Percentiles rank a stretch among this genome's conserved stretches.
Conservation (phyloP, 2,329 filamentous ascomycete species). For the Exutisphaerella laricina region DNA sequence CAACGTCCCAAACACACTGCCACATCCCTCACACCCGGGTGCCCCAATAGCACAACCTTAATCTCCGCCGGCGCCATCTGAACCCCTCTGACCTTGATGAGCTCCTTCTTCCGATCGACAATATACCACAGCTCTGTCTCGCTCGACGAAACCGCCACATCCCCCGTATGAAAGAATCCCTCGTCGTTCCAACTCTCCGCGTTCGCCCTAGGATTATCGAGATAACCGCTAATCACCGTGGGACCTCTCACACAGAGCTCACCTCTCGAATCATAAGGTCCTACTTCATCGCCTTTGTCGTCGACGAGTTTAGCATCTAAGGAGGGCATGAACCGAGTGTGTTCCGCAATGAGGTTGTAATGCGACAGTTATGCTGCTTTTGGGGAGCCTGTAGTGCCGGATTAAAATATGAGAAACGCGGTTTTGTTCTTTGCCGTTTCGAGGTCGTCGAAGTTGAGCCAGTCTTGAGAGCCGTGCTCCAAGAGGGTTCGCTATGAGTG, state of each 20-base stretch:
- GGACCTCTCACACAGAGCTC: constrained; percentile 75
- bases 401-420: constrained; percentile 50
- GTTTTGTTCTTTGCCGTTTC: constrained; percentile 41
- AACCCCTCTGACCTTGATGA: constrained; percentile 53
- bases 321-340: no score
- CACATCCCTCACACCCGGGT: constrained; percentile 67
- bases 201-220: constrained; percentile 56
- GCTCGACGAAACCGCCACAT: constrained; percentile 65
- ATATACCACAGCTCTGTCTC: constrained; percentile 78
- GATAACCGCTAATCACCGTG: constrained; percentile 71
- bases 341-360: no score
- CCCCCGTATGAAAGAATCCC: constrained; percentile 55
- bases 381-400: constrained; percentile 53
- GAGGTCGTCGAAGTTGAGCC: constrained; percentile 42
- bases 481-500: no score
- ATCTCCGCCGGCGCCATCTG: constrained; percentile 82
- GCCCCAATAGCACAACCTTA: constrained; percentile 69
- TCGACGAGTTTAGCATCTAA: constrained; percentile 41
- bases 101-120: constrained; percentile 71
- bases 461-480: constrained; percentile 41
- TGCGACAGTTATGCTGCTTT: constrained; percentile 56
- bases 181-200: constrained; percentile 65
- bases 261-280: constrained; percentile 64
- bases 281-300: constrained; percentile 57
- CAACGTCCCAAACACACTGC: constrained; percentile 64